Evolutionary conservation across 2,329 filamentous ascomycete genomes (phyloP).

Genomic region (Knufia fluminis): DNA sequence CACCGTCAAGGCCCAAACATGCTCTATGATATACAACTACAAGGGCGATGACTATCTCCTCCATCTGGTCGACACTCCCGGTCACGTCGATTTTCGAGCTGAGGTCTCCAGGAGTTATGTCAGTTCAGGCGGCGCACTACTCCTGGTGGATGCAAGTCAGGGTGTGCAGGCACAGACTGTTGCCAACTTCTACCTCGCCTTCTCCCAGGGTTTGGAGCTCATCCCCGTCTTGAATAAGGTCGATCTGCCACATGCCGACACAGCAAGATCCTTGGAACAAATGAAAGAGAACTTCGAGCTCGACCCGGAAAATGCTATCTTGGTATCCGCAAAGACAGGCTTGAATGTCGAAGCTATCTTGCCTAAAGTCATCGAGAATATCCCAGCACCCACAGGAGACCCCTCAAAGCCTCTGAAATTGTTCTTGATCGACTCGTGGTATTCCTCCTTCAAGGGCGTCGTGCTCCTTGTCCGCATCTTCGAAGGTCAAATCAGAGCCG

Average conservation of each 20-base stretch:
- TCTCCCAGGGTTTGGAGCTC: constrained; percentile 76
- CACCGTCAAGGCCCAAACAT: constrained; percentile 97
- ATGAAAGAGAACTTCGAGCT: constrained; percentile 81
- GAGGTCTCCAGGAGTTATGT: constrained; percentile 95
- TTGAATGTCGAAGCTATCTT: constrained; percentile 75
- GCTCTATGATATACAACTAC: constrained; percentile 91
- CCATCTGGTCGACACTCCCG: constrained; percentile 92
- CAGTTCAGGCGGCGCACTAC: constrained; percentile 82
- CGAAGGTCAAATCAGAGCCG: constrained; percentile 71
- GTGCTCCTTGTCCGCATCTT: constrained; percentile 86
- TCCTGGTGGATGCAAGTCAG: constrained; percentile 92
- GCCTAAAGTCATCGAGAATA: constrained; percentile 73
- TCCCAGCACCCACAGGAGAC: constrained; percentile 73
- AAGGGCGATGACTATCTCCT: constrained; percentile 80
- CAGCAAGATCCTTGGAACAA: constrained; percentile 76
- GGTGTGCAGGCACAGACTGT: constrained; percentile 97
- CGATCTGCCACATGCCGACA: constrained; percentile 80
- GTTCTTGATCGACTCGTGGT: constrained; percentile 95
- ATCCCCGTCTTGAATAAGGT: constrained; percentile 96
- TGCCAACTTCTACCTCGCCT: constrained; percentile 96
- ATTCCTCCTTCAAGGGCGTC: constrained; percentile 90
- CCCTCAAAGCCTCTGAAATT: constrained; percentile 64
- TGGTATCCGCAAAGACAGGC: constrained; percentile 91
- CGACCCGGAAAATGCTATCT: constrained; percentile 61
- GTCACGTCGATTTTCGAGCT: constrained; percentile 94